Evolutionary conservation across 495 filamentous ascomycete genomes (phyloP), one percentile per base, ranked within the genome.

Genomic region (Peziza echinospora): DNA sequence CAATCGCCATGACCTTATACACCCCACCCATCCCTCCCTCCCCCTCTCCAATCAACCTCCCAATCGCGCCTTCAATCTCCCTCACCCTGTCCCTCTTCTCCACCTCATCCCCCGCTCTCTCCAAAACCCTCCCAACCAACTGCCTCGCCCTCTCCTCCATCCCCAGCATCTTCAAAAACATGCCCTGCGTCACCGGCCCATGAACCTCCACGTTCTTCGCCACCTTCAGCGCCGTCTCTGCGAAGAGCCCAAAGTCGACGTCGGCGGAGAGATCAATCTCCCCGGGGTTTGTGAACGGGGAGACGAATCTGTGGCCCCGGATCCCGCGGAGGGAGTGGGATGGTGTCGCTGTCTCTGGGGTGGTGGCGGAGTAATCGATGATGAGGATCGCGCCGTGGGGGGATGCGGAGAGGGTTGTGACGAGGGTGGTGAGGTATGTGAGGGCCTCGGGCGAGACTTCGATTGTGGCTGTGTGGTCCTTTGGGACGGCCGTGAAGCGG

Each of bases 291-390:
- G 68, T 64, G 52, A 97, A 83, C 2, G 89, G 82, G 3, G 76
- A 79, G 25, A 89, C 78, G 11, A 63, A 71, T 10, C 64, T 58
- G 62, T 97, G 89, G 8, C 63, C 58, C 28, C 75, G 67, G 60
- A 97, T 93, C 10, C 89, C 89, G 23, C 89, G 80, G 9, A 97
- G 68, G 0, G 82, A 84, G 67, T 87, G 86, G 24, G 76, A 66
- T 0, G 89, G 89, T 42, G 94, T 77, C 0, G 79, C 79, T 43
- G 71, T 65, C 19, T 71, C 48, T 2, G 86, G 82, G 2, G 89
- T 89, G n/a, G n/a, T n/a, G n/a, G n/a, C n/a, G n/a, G n/a, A n/a
- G 65, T 96, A 97, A 64, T 97, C 89, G 48, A 97, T 72, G 51
- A 97, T 83, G 13, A 97, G 64, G 1, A 86, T 87, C 11, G 83